Percentiles rank a stretch among this genome's conserved stretches.
Conservation (phyloP, 306 rosid genomes). For the Fagus sylvatica region DNA sequence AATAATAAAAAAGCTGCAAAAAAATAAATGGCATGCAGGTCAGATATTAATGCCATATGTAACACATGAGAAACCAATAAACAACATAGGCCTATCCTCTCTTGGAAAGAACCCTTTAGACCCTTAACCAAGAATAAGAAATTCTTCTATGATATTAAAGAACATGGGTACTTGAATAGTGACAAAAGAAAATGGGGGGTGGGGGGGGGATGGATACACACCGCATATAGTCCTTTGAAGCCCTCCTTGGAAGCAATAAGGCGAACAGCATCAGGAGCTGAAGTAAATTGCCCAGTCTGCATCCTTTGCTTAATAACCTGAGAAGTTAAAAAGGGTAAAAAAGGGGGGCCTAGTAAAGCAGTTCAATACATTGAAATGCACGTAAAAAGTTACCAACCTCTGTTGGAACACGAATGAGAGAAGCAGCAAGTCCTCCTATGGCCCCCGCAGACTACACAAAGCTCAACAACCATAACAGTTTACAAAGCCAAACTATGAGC, state of each 20-base stretch:
- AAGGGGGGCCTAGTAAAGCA: slow-evolving; percentile 17
- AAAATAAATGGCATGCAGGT: neutral
- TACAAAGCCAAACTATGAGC: neutral
- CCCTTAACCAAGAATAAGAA: neutral
- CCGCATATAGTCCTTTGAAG: slow-evolving; percentile 85
- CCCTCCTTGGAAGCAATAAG: slow-evolving; percentile 79
- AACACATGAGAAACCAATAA: neutral
- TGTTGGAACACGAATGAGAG: slow-evolving; percentile 94
- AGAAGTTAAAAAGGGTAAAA: slow-evolving; percentile 24
- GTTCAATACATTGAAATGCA: slow-evolving; percentile 19
- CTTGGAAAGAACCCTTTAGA: neutral
- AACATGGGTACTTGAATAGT: neutral
- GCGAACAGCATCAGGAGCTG: slow-evolving; percentile 83
- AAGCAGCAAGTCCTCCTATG: slow-evolving; percentile 89
- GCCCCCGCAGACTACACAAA: slow-evolving; percentile 91
- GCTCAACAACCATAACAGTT: slow-evolving; percentile 22
- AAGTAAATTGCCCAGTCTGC: slow-evolving; percentile 92
- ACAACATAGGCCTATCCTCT: neutral
- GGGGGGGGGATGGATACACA: slow-evolving; percentile 32
- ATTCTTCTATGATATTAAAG: neutral
- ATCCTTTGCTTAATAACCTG: slow-evolving; percentile 98
- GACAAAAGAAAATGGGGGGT: neutral
- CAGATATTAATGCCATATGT: neutral
- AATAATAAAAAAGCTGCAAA: slow-evolving; percentile 4
- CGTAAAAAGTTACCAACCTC: slow-evolving; percentile 56